phyloP scores from a whole-genome alignment of 164 flowering plant genomes.

The Liquidambar formosana region DNA sequence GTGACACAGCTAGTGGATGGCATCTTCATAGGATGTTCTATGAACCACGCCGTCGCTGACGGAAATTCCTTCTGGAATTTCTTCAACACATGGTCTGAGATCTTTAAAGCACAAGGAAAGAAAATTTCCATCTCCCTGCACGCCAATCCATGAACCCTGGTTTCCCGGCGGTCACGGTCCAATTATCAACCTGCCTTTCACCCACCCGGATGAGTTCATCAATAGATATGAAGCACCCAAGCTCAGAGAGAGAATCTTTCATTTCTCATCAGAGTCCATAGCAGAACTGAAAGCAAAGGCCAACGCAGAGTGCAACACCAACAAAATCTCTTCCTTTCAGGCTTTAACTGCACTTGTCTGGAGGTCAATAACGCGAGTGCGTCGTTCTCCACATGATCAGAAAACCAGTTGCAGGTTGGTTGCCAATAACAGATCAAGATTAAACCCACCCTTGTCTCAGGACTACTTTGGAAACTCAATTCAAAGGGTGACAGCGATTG shows the following conservation, averaged over 20 bases:
- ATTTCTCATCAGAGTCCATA: slow-evolving; percentile 48
- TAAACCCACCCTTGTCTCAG: slow-evolving; percentile 37
- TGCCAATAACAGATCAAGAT: slow-evolving; percentile 32
- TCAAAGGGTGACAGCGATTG: slow-evolving; percentile 11
- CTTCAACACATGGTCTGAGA: slow-evolving; percentile 48
- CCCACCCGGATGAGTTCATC: slow-evolving; percentile 36
- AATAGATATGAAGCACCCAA: slow-evolving; percentile 25
- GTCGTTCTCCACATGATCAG: slow-evolving; percentile 21
- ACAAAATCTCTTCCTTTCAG: slow-evolving; percentile 58
- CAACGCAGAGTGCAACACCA: slow-evolving; percentile 31
- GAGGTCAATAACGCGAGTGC: slow-evolving; percentile 49
- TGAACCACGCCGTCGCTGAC: slow-evolving; percentile 49
- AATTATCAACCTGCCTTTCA: slow-evolving; percentile 39
- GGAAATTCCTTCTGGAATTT: slow-evolving; percentile 62
- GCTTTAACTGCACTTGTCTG: slow-evolving; percentile 53
- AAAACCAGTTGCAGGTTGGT: slow-evolving; percentile 36
- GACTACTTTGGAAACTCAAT: slow-evolving; percentile 51
- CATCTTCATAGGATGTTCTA: slow-evolving; percentile 52
- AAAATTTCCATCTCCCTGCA: slow-evolving; percentile 20
- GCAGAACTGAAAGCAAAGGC: slow-evolving; percentile 44
- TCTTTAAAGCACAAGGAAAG: slow-evolving; percentile 22
- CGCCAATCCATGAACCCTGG: slow-evolving; percentile 38
- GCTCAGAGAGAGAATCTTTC: slow-evolving; percentile 44
- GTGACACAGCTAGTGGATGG: slow-evolving; percentile 60
- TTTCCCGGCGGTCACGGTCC: slow-evolving; percentile 31